phyloP scores from a whole-genome alignment of 2,329 filamentous ascomycete genomes.

The Dactylellina haptotyla region DNA sequence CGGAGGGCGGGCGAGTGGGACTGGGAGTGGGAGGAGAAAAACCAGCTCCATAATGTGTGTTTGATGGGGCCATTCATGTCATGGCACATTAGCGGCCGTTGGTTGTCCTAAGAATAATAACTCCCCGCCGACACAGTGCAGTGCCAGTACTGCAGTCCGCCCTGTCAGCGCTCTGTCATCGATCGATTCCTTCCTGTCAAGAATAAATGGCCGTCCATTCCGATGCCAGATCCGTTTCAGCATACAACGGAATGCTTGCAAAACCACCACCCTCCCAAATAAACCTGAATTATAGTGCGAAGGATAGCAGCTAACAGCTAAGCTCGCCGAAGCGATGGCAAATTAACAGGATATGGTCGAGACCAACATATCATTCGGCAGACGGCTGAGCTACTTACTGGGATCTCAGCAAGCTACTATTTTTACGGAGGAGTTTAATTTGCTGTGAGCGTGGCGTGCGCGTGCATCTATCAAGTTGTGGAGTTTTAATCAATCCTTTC shows the following conservation, averaged over 20 bases:
- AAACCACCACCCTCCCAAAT: conserved; percentile 21
- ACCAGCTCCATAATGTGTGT: neutral
- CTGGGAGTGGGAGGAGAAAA: neutral
- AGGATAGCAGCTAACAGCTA: conserved; percentile 15
- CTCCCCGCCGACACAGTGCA: conserved; percentile 6
- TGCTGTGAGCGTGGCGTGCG: conserved; percentile 46
- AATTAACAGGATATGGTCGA: conserved; percentile 39
- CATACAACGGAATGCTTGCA: conserved; percentile 35
- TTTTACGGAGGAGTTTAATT: conserved; percentile 52
- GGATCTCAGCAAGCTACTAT: conserved; percentile 45
- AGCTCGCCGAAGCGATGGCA: conserved; percentile 42
- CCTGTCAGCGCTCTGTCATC: conserved; percentile 16
- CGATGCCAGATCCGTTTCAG: conserved; percentile 53
- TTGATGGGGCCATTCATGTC: conserved; percentile 33
- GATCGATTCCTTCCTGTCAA: conserved; percentile 42
- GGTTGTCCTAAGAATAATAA: conserved; percentile 33
- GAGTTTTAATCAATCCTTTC: conserved; percentile 36
- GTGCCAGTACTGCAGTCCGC: too few relatives aligned
- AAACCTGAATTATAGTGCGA: neutral
- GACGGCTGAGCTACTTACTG: conserved; percentile 44
- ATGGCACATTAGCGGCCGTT: conserved; percentile 49
- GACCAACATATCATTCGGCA: conserved; percentile 38
- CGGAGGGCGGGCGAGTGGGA: neutral
- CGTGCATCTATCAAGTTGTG: conserved; percentile 37
- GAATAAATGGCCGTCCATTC: conserved; percentile 45